These are phyloP conservation scores for Hypoxylon crocopeplum DNA, from an alignment of 495 filamentous ascomycete species.

Conservation along the genomic window DNA sequence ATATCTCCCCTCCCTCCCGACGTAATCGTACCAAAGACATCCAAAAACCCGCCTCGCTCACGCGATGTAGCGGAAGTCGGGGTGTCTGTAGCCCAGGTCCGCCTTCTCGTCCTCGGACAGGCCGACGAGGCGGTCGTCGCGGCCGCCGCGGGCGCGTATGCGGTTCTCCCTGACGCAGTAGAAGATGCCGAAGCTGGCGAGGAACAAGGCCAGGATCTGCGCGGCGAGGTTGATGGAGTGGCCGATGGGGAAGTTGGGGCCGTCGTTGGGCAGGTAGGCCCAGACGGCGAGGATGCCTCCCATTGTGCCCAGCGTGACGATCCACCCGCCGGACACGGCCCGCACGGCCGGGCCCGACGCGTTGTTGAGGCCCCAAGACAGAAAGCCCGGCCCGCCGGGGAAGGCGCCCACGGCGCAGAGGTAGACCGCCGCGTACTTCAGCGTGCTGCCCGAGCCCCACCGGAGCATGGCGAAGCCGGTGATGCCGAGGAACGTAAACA, in stretches of 20 bases:
- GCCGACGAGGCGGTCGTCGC: slow-evolving; percentile 60
- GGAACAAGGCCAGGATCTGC: slow-evolving; percentile 49
- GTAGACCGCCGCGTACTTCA: slow-evolving; percentile 54
- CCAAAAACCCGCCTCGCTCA: slow-evolving; percentile 1
- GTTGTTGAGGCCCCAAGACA: slow-evolving; percentile 65
- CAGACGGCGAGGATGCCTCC: slow-evolving; percentile 64
- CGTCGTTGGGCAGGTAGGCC: slow-evolving; percentile 60
- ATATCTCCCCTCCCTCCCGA: neutral
- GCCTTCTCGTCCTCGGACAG: slow-evolving; percentile 53
- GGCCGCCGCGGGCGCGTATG: slow-evolving; percentile 53
- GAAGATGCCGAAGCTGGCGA: slow-evolving; percentile 55
- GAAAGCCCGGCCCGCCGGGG: slow-evolving; percentile 60
- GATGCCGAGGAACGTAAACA: slow-evolving; percentile 53
- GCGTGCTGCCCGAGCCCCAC: slow-evolving; percentile 28
- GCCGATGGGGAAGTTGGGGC: slow-evolving; percentile 58
- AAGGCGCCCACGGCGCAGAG: slow-evolving; percentile 60
- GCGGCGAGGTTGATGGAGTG: slow-evolving; percentile 66
- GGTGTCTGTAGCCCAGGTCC: slow-evolving; percentile 60
- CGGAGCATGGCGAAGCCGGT: slow-evolving; percentile 51
- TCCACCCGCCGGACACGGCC: slow-evolving; percentile 59
- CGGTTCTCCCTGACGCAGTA: slow-evolving; percentile 63
- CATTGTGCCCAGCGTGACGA: slow-evolving; percentile 62
- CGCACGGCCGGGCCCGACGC: slow-evolving; percentile 62
- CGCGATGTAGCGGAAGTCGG: slow-evolving; percentile 59
- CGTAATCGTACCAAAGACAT: neutral